Conservation (phyloP, 306 rosid species). For the Trifolium dubium region DNA sequence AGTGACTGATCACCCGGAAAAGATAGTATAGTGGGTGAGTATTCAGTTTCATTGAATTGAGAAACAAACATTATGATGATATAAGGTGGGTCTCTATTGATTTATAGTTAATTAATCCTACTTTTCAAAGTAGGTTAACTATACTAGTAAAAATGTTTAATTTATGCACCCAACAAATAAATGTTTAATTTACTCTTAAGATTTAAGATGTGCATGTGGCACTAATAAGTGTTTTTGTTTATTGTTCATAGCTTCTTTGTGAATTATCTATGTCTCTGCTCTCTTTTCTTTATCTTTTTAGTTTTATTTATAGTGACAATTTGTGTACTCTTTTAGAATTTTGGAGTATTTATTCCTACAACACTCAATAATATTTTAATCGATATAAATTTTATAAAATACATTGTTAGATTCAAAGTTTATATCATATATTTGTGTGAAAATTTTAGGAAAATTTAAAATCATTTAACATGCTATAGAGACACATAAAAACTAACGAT, state of each 20-base stretch:
- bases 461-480: no score
- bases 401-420: no score
- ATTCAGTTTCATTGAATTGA: constrained; percentile 40
- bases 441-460: no score
- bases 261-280: not conserved
- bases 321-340: no score
- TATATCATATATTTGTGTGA: no score
- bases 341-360: no score
- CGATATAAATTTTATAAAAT: no score
- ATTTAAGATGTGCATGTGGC: constrained; percentile 41
- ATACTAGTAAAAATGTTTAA: constrained; percentile 36
- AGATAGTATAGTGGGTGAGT: constrained; percentile 46
- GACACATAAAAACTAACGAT: no score
- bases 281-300: not conserved
- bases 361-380: no score
- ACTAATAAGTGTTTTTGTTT: constrained; percentile 14
- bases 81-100: constrained; percentile 60
- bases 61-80: constrained; percentile 51
- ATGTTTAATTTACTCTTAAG: constrained; percentile 49
- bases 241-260: not conserved
- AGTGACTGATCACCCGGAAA: constrained; percentile 47
- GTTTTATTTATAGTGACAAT: no score
- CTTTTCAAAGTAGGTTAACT: constrained; percentile 47
- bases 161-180: constrained; percentile 7
- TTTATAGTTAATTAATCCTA: constrained; percentile 37